These are phyloP conservation scores for Aspergillus carbonarius DNA, from an alignment of 2,329 filamentous ascomycete genomes.

Conservation along the genomic window DNA sequence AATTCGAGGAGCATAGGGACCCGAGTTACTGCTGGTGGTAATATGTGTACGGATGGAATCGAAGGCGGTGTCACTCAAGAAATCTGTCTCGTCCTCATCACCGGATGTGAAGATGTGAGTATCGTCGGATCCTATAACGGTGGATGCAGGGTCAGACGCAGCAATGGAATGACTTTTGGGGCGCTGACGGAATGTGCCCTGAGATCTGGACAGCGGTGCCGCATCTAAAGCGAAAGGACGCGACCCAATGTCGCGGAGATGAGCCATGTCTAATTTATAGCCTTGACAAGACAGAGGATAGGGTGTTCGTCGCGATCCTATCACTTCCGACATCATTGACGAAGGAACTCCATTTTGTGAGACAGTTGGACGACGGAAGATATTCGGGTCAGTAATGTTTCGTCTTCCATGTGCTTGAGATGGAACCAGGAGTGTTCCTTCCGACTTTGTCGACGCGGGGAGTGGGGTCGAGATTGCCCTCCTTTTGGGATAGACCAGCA, in stretches of 20 bases:
- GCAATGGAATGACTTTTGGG: slow-evolving; percentile 56
- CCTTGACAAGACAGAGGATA: slow-evolving; percentile 28
- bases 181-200: slow-evolving; percentile 36
- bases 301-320: slow-evolving; percentile 14
- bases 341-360: slow-evolving; percentile 26
- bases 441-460: slow-evolving; percentile 25
- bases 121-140: slow-evolving; percentile 62
- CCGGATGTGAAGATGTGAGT: slow-evolving; percentile 56
- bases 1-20: slow-evolving; percentile 57
- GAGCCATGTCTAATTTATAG: slow-evolving; percentile 23
- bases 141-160: slow-evolving; percentile 60
- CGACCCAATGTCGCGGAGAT: slow-evolving; percentile 14
- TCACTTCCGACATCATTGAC: slow-evolving; percentile 14
- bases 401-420: slow-evolving; percentile 31
- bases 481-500: slow-evolving; percentile 30
- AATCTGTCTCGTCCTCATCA: slow-evolving; percentile 62
- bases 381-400: slow-evolving; percentile 43
- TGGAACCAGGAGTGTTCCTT: slow-evolving; percentile 26
- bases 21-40: slow-evolving; percentile 54
- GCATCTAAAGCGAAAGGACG: slow-evolving; percentile 30
- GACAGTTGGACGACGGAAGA: slow-evolving; percentile 36
- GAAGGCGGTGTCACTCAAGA: slow-evolving; percentile 61
- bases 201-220: slow-evolving; percentile 28
- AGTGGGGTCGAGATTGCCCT: slow-evolving; percentile 32
- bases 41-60: slow-evolving; percentile 63